These are phyloP conservation scores for Fraxinus americana DNA, from an alignment of 257 asterid genomes.

Conservation along the genomic window DNA sequence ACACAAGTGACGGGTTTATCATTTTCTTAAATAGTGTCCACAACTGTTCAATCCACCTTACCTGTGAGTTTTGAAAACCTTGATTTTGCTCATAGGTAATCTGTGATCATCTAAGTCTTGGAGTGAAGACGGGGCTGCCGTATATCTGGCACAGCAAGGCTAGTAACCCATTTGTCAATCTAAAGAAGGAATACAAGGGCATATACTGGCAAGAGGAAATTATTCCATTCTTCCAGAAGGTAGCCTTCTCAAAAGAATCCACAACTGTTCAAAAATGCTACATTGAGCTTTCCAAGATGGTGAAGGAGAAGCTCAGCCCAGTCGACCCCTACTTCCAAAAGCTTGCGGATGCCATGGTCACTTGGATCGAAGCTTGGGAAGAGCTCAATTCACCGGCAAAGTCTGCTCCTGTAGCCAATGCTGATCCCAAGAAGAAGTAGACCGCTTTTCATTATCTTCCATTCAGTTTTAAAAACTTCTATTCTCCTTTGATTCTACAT, in stretches of 20 bases:
- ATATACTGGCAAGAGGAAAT: conserved; percentile 76
- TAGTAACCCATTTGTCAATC: conserved; percentile 72
- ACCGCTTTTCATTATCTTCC: not conserved
- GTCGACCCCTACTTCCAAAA: conserved; percentile 62
- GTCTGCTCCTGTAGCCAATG: conserved; percentile 23
- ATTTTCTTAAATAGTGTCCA: not conserved
- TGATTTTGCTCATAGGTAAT: conserved; percentile 45
- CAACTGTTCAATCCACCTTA: not conserved
- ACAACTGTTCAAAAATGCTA: conserved; percentile 68
- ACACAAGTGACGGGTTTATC: not conserved
- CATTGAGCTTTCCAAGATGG: conserved; percentile 64
- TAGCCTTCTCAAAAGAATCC: conserved; percentile 52
- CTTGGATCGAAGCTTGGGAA: conserved; percentile 77
- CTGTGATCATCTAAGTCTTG: conserved; percentile 62
- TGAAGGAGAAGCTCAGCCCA: conserved; percentile 53
- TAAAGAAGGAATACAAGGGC: conserved; percentile 71
- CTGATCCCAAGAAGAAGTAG: conserved; percentile 41
- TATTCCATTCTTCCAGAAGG: conserved; percentile 70
- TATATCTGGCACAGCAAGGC: conserved; percentile 87
- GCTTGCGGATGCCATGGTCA: conserved; percentile 70
- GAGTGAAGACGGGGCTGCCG: conserved; percentile 79
- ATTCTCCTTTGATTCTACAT: not conserved
- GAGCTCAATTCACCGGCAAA: conserved; percentile 46
- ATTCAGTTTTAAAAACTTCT: not conserved
- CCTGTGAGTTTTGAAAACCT: not conserved